These are phyloP conservation scores for Vicia sativa DNA, from an alignment of 306 rosid species.

Conservation along the genomic window DNA sequence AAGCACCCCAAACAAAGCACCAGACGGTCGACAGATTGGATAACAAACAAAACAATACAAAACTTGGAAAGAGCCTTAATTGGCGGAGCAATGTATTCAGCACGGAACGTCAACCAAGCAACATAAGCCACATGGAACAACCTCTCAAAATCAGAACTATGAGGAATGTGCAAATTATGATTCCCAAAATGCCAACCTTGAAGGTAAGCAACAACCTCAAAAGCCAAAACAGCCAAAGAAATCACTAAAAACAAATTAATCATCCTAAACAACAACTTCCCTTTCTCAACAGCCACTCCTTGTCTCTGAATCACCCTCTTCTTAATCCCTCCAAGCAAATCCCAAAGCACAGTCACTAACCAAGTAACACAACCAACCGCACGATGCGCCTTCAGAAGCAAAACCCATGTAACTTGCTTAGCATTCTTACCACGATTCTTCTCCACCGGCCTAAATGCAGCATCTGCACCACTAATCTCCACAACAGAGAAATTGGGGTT, in stretches of 20 bases:
- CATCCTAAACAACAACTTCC: constrained; percentile 61
- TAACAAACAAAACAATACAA: constrained; percentile 80
- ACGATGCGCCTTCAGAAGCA: constrained; percentile 85
- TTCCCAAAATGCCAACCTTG: constrained; percentile 87
- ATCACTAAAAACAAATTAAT: constrained; percentile 67
- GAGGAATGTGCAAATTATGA: constrained; percentile 71
- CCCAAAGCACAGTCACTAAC: constrained; percentile 67
- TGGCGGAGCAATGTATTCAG: constrained; percentile 78
- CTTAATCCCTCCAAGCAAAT: constrained; percentile 71
- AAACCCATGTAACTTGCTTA: constrained; percentile 86
- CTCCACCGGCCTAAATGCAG: constrained; percentile 83
- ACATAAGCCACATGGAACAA: constrained; percentile 70
- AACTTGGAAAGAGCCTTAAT: constrained; percentile 78
- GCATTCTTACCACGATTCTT: constrained; percentile 83
- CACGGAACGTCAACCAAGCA: constrained; percentile 79
- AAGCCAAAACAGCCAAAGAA: constrained; percentile 67
- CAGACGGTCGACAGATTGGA: constrained; percentile 85
- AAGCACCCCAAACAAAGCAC: constrained; percentile 83
- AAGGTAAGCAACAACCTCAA: constrained; percentile 74
- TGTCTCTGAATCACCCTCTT: constrained; percentile 70
- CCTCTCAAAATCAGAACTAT: constrained; percentile 67
- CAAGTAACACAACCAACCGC: constrained; percentile 76
- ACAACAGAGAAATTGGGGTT: constrained; percentile 82
- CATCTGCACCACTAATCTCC: constrained; percentile 78
- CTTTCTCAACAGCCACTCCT: constrained; percentile 62